Evolutionary conservation across 805 yeast species (phyloP).

Genomic region (Starmerella vaccinii): DNA sequence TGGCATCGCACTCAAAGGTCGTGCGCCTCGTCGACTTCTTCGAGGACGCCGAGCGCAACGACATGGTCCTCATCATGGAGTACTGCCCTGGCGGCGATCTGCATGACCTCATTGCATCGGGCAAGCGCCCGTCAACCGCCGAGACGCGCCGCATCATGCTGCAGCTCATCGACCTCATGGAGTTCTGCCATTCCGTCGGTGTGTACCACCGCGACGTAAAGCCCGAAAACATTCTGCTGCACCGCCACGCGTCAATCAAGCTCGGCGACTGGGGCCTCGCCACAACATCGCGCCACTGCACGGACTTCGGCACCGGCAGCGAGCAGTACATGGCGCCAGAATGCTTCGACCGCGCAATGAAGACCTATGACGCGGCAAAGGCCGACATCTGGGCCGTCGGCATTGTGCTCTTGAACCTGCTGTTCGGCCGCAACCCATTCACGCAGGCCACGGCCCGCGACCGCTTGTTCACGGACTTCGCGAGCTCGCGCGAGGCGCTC

Average conservation of each 20-base stretch:
- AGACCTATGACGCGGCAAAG: constrained; percentile 61
- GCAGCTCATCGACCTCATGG: constrained; percentile 74
- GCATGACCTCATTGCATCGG: constrained; percentile 57
- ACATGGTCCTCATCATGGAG: constrained; percentile 65
- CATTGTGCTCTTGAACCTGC: constrained; percentile 65
- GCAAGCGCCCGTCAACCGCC: constrained; percentile 34
- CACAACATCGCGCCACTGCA: constrained; percentile 46
- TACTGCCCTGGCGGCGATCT: constrained; percentile 78
- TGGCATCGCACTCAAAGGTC: constrained; percentile 70
- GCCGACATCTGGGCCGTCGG: constrained; percentile 89
- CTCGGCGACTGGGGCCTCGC: constrained; percentile 89
- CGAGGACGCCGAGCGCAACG: constrained; percentile 36
- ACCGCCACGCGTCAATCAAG: constrained; percentile 45
- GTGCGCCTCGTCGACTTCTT: constrained; percentile 65
- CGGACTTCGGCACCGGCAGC: constrained; percentile 77
- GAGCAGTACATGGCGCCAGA: constrained; percentile 96
- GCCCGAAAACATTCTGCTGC: constrained; percentile 83
- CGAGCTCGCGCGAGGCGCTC: constrained; percentile 74
- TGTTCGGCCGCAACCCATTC: constrained; percentile 85
- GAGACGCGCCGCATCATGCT: constrained; percentile 47
- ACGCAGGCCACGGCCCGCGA: constrained; percentile 70
- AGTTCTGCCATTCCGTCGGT: constrained; percentile 81
- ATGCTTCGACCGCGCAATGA: constrained; percentile 47
- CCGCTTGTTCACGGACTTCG: constrained; percentile 74
- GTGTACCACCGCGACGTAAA: constrained; percentile 95